These are phyloP conservation scores for Penicillium bovifimosum DNA, from an alignment of 495 filamentous ascomycete genomes.

Conservation along the genomic window DNA sequence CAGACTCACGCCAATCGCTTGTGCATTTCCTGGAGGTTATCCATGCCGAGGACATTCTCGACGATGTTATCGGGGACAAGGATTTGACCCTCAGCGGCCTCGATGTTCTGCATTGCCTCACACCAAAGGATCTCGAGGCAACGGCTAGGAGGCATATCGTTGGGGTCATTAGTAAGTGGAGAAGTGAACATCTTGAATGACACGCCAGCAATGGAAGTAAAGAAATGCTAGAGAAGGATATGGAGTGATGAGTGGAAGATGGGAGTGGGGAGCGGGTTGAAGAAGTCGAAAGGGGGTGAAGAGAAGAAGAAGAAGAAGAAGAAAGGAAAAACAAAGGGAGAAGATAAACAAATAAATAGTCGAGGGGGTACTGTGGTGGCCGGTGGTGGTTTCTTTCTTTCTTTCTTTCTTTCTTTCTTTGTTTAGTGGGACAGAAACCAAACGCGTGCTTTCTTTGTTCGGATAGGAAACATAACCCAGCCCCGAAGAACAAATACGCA, in stretches of 20 bases:
- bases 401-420: not conserved
- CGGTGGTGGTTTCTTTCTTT: not conserved
- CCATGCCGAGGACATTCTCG: not conserved
- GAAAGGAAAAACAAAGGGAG: too few relatives aligned
- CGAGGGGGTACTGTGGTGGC: too few relatives aligned
- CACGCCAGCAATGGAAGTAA: not conserved
- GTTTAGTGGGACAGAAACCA: not conserved
- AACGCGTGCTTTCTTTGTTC: constrained; percentile 4
- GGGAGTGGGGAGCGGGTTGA: not conserved
- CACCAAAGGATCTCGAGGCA: not conserved
- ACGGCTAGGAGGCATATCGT: not conserved
- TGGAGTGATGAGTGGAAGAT: not conserved
- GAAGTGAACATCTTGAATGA: not conserved
- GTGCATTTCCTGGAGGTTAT: not conserved
- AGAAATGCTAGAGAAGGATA: not conserved
- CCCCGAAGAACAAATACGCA: not conserved
- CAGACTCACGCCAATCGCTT: not conserved
- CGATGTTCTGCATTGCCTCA: not conserved
- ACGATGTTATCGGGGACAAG: not conserved
- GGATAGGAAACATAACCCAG: not conserved
- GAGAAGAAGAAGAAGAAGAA: too few relatives aligned
- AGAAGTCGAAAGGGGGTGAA: not conserved
- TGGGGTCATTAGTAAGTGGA: not conserved
- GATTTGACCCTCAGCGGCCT: not conserved
- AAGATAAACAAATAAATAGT: not conserved